Evolutionary conservation across 768 basidiomycete genomes (phyloP).

Genomic region (Russula compacta): DNA sequence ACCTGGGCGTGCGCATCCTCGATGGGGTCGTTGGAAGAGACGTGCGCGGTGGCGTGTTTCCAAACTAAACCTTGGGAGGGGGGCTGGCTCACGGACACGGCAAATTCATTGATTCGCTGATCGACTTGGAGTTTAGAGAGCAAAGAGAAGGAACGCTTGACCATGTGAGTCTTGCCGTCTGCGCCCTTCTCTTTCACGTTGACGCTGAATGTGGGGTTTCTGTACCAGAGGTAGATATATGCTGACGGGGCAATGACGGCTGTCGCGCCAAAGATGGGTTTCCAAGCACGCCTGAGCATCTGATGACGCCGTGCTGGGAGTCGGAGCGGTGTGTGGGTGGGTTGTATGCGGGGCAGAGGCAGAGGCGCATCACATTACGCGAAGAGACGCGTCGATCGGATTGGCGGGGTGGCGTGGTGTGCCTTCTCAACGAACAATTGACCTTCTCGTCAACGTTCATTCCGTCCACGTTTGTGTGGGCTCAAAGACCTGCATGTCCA

Average conservation of each 20-base stretch:
- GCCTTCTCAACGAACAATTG: not conserved
- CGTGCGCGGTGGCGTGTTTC: conserved; percentile 69
- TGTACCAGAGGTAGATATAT: conserved; percentile 47
- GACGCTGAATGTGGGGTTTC: conserved; percentile 43
- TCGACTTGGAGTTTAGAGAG: conserved; percentile 48
- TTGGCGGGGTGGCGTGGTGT: not conserved
- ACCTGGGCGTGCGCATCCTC: conserved; percentile 80
- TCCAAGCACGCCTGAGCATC: conserved; percentile 65
- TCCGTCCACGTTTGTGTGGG: not conserved
- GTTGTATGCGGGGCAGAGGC: too few species aligned
- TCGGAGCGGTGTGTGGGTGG: not conserved
- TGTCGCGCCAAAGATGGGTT: conserved; percentile 48
- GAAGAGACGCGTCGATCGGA: not conserved
- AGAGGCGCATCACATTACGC: not conserved
- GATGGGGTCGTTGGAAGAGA: conserved; percentile 83
- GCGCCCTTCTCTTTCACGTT: conserved; percentile 43
- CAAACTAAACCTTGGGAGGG: conserved; percentile 52
- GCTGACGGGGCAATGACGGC: conserved; percentile 48
- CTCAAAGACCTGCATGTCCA: conserved; percentile 5
- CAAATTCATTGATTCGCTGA: conserved; percentile 47
- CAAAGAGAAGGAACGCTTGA: conserved; percentile 43
- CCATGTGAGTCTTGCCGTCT: conserved; percentile 53
- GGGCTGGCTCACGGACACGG: conserved; percentile 35
- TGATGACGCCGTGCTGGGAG: not conserved
- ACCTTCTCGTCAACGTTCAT: not conserved